Conservation (phyloP, 2,329 filamentous ascomycete species). For the Furcasterigmium furcatum region DNA sequence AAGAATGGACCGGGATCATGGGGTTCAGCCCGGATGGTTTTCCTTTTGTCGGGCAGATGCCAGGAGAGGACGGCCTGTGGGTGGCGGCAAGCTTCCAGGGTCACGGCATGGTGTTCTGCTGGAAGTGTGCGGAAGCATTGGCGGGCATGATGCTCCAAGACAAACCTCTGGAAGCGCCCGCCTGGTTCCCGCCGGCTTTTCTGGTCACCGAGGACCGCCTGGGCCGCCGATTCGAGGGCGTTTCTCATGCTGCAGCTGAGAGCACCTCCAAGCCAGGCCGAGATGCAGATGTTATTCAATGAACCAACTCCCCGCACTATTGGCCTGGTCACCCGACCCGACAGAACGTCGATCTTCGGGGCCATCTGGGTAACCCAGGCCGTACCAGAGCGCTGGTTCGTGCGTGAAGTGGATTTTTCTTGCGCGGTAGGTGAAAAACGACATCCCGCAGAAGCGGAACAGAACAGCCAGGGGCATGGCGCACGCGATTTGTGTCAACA, state of each 20-base stretch:
- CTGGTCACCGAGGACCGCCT: constrained; percentile 42
- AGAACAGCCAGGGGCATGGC: too few relatives aligned
- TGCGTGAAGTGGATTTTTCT: too few relatives aligned
- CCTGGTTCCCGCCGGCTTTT: constrained; percentile 54
- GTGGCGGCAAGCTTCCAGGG: constrained; percentile 61
- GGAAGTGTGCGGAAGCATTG: constrained; percentile 52
- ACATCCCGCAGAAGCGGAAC: too few relatives aligned
- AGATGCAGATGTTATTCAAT: too few relatives aligned
- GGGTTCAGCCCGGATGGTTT: constrained; percentile 50
- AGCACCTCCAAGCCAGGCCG: neutral
- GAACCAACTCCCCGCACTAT: too few relatives aligned
- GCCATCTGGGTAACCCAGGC: too few relatives aligned
- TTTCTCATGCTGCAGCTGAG: neutral
- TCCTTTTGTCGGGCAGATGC: constrained; percentile 49
- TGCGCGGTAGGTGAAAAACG: too few relatives aligned
- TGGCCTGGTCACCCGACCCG: too few relatives aligned
- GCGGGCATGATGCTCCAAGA: constrained; percentile 46
- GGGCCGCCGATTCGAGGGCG: constrained; percentile 7
- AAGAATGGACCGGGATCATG: constrained; percentile 55
- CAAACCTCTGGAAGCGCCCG: constrained; percentile 24
- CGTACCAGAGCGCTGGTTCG: too few relatives aligned
- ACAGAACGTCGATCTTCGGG: too few relatives aligned
- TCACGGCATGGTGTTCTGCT: constrained; percentile 63
- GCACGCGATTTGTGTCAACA: too few relatives aligned
- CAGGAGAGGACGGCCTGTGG: constrained; percentile 44